Percentiles rank a stretch among this genome's conserved stretches.
phyloP scores from a whole-genome alignment of 805 yeast species.

The Jamesozyma lodderae region DNA sequence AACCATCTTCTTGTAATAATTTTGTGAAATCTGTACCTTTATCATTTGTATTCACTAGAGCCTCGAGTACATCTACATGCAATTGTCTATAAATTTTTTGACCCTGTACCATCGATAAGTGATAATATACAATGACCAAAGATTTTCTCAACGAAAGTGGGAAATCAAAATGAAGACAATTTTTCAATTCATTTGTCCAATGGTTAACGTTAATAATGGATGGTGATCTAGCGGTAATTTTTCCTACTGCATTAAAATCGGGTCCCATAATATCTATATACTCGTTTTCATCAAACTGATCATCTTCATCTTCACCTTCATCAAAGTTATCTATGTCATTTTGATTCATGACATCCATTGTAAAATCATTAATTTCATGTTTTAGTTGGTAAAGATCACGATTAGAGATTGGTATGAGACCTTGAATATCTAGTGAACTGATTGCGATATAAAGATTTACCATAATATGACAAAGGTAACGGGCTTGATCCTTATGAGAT shows the following conservation, averaged over 20 bases:
- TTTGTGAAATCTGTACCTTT: constrained; percentile 28
- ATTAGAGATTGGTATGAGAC: constrained; percentile 55
- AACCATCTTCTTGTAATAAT: constrained; percentile 21
- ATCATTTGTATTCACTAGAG: constrained; percentile 37
- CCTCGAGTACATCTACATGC: constrained; percentile 53
- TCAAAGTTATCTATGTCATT: constrained; percentile 7
- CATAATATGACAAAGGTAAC: constrained; percentile 66
- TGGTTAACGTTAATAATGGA: constrained; percentile 66
- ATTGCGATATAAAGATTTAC: constrained; percentile 72
- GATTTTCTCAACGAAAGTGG: constrained; percentile 56
- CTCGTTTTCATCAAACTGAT: constrained; percentile 17
- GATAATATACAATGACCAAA: constrained; percentile 61
- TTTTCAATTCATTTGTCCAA: constrained; percentile 80
- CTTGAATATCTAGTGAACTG: constrained; percentile 63
- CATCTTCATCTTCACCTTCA: constrained; percentile 33
- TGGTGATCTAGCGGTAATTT: constrained; percentile 53
- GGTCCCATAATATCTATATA: constrained; percentile 30
- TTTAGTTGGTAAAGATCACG: constrained; percentile 45
- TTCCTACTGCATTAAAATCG: constrained; percentile 40
- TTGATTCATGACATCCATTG: constrained; percentile 6
- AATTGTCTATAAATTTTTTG: constrained; percentile 53
- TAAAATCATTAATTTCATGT: constrained; percentile 18
- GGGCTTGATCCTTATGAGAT: constrained; percentile 58
- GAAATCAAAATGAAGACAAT: constrained; percentile 67
- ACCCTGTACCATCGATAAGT: constrained; percentile 62